Base-by-base conservation (phyloP, 768 basidiomycete species). In the Podaxis sp. region DNA sequence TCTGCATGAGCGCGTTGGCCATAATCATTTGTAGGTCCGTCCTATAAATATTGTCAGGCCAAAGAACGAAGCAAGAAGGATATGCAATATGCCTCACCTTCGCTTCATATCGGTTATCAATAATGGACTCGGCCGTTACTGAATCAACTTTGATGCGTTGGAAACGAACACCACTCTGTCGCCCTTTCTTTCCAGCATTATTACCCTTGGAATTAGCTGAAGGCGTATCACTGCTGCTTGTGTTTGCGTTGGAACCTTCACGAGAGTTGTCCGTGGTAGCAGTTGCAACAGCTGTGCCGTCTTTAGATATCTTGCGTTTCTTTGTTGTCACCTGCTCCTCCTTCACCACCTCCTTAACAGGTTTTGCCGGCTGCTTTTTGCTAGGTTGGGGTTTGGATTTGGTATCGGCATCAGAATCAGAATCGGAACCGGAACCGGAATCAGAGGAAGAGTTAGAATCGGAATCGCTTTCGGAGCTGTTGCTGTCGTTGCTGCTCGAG, bases 1-100 rank as follows among this genome's bases (percentile, higher is more conserved):
- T 98, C 97, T 41, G 83, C 81, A 66, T 88, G 87, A 0, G 96
- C 96, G 59, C 82, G 83, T 33, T 86, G 88, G 19, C 96, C 96
- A 67, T 99, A 99, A 71, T 98, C 97, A 65, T 88, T 88, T 24
- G 66, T 65, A 1, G 80, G 79, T 0, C 84, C 93, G 2, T 85
- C 80, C 91, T 90, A 65, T 15, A 19, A 19, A 57, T 9, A 25
- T 3, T 58, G 51, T 15, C 43, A 41, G 46, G 36, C 40, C 49
- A 52, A 29, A 55, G 37, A 36, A 55, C 38, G 2, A 37, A 13
- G 33, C 43, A 64, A 25, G 43, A 66, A 38, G 24, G 63, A 64
- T 27, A 24, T 22, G 25, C 9, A 25, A 25, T 29, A 12, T 4
- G 17, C 80, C 17, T 67, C 67, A 92, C 96, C 81, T 88, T 91